Conservation (phyloP, 495 filamentous ascomycete genomes). For the Xylaria venustula region DNA sequence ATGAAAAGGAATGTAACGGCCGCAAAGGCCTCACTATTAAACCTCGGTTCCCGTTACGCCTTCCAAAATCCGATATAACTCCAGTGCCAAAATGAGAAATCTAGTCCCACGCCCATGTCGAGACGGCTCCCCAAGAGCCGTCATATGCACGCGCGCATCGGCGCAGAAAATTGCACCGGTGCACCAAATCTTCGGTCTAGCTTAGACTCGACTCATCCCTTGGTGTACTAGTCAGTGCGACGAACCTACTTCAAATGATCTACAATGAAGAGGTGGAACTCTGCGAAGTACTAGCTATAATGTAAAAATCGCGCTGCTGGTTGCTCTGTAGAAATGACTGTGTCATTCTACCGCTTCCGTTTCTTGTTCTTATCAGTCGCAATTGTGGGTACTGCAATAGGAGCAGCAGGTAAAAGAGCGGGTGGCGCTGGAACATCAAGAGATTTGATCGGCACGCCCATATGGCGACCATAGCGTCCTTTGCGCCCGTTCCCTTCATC, state of each 20-base stretch:
- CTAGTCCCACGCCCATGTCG: conserved; percentile 6
- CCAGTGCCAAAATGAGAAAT: conserved; percentile 18
- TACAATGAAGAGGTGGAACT: not conserved
- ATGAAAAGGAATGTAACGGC: conserved; percentile 29
- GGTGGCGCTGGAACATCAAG: conserved; percentile 34
- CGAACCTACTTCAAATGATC: not conserved
- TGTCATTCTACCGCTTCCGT: conserved; percentile 43
- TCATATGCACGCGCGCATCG: not conserved
- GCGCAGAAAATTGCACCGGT: not conserved
- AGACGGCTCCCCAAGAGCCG: conserved; percentile 3
- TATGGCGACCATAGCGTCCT: conserved; percentile 92
- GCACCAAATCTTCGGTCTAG: not conserved
- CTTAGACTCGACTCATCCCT: not conserved
- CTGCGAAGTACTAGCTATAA: not conserved
- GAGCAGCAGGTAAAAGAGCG: conserved; percentile 39
- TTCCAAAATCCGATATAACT: conserved; percentile 23
- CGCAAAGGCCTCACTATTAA: conserved; percentile 26
- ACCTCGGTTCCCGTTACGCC: conserved; percentile 27
- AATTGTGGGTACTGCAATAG: conserved; percentile 28
- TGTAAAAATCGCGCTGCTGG: not conserved
- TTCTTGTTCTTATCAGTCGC: conserved; percentile 47
- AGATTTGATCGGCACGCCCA: conserved; percentile 90
- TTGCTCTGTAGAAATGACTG: conserved; percentile 3
- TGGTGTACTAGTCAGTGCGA: not conserved
- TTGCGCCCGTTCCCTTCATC: conserved; percentile 96